Conservation (phyloP, 2,329 filamentous ascomycete species). For the Calonectria pseudoreteaudii region DNA sequence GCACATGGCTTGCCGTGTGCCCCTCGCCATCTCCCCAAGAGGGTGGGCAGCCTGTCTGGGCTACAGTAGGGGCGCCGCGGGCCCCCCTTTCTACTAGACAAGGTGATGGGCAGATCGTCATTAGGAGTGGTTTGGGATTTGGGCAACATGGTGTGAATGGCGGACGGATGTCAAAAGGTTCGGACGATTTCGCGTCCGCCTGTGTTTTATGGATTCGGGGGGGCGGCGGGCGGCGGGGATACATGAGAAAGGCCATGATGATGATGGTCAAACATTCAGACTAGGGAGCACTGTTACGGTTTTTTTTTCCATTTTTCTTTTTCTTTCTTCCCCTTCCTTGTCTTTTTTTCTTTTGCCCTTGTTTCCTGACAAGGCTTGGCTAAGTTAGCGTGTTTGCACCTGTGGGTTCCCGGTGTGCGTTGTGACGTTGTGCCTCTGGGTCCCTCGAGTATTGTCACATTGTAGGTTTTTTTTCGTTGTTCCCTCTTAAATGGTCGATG, state of each 20-base stretch:
- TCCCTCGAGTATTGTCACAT: not conserved
- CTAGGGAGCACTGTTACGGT: not conserved
- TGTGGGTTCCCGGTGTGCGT: not conserved
- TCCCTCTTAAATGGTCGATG: not conserved
- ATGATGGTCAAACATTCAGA: not conserved
- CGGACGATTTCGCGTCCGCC: not conserved
- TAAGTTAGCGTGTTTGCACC: not conserved
- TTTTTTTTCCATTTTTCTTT: not conserved
- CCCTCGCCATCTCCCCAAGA: constrained; percentile 2
- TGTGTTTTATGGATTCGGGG: not conserved
- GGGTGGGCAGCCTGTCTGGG: not conserved
- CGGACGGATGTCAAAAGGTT: not conserved
- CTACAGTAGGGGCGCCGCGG: not conserved
- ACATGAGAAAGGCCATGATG: not conserved
- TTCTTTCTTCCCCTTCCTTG: too few species aligned
- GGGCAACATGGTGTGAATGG: not conserved
- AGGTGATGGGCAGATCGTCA: not conserved
- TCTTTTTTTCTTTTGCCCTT: not conserved
- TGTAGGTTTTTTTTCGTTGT: not conserved
- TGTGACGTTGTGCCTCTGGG: constrained; percentile 1
- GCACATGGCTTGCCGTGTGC: not conserved
- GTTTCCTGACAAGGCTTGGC: not conserved
- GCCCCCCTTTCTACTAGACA: not conserved
- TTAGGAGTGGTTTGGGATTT: not conserved
- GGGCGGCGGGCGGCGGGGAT: not conserved